A percentile compares a stretch with the other conserved stretches of the same genome.
phyloP scores from a whole-genome alignment of 139 green algal species.

The Tetradesmus lagerheimii region DNA sequence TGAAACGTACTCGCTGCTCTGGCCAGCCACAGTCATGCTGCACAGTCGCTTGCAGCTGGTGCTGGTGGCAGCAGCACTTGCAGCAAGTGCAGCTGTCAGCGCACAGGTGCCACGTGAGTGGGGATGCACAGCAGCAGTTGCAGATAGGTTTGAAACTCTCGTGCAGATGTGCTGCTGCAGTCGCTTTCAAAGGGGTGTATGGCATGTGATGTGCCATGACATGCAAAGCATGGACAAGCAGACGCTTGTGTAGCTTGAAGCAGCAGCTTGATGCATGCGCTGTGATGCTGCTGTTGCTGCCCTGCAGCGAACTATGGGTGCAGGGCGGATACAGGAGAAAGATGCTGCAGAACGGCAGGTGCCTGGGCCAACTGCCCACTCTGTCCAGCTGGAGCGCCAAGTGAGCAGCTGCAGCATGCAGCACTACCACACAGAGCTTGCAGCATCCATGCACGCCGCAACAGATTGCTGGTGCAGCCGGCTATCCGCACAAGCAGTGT shows the following conservation, averaged over 20 bases:
- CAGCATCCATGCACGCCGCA: neutral
- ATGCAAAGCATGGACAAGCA: no score
- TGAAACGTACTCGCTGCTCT: no score
- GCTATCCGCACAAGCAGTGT: neutral
- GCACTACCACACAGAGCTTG: neutral
- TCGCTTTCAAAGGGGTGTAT: neutral
- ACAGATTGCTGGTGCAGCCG: neutral
- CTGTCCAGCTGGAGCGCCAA: constrained; percentile 22
- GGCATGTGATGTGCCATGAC: neutral
- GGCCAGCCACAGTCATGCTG: neutral
- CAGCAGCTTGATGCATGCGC: neutral
- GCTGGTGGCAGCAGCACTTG: neutral
- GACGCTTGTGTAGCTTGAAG: neutral
- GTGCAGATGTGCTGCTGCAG: neutral
- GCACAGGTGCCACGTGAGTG: neutral
- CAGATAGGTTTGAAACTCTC: neutral
- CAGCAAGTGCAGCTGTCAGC: constrained; percentile 59
- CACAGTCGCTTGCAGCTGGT: neutral
- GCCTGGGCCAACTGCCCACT: constrained; percentile 21
- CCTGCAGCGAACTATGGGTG: constrained; percentile 27
- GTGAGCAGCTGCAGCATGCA: constrained; percentile 31
- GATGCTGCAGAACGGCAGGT: constrained; percentile 23
- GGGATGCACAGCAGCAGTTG: neutral
- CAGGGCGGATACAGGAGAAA: neutral
- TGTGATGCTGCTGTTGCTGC: neutral